Percentiles rank a stretch among this genome's conserved stretches.
Conservation (phyloP, 495 filamentous ascomycete genomes). For the Neurospora discreta region DNA sequence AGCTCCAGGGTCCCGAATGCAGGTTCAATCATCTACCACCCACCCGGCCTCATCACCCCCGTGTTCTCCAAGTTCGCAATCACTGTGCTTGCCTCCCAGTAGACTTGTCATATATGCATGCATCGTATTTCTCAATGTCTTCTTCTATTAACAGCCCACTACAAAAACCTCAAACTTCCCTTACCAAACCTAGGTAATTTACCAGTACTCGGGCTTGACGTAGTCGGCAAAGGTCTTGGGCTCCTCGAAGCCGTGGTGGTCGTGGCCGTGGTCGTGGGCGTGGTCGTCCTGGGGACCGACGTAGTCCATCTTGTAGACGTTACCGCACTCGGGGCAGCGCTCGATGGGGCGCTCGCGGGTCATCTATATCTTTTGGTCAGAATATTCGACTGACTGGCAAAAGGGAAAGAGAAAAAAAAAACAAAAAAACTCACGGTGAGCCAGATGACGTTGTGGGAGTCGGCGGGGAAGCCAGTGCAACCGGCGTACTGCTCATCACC, state of each 20-base stretch:
- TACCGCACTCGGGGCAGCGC: conserved; percentile 92
- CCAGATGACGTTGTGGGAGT: conserved; percentile 87
- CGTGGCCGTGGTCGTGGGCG: conserved; percentile 41
- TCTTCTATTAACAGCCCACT: conserved; percentile 8
- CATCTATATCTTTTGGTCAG: conserved; percentile 31
- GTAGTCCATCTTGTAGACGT: conserved; percentile 94
- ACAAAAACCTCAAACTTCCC: background rate
- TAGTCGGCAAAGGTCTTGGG: conserved; percentile 90
- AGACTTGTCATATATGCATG: background rate
- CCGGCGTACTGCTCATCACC: conserved; percentile 95
- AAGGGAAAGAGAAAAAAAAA: background rate
- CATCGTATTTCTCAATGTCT: background rate
- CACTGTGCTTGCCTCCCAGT: too few species aligned
- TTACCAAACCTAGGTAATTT: conserved; percentile 14
- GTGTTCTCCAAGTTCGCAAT: too few species aligned
- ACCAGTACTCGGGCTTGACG: conserved; percentile 87
- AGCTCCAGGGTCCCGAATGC: too few species aligned
- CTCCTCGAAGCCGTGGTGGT: conserved; percentile 54
- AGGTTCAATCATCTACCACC: too few species aligned
- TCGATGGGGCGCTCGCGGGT: conserved; percentile 82
- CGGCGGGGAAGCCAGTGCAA: conserved; percentile 87
- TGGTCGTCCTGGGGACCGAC: conserved; percentile 58
- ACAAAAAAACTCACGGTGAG: conserved; percentile 51
- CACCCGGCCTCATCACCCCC: too few species aligned
- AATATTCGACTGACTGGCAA: too few species aligned